phyloP scores from a whole-genome alignment of 2,329 filamentous ascomycete genomes.

The Lachnellula occidentalis region DNA sequence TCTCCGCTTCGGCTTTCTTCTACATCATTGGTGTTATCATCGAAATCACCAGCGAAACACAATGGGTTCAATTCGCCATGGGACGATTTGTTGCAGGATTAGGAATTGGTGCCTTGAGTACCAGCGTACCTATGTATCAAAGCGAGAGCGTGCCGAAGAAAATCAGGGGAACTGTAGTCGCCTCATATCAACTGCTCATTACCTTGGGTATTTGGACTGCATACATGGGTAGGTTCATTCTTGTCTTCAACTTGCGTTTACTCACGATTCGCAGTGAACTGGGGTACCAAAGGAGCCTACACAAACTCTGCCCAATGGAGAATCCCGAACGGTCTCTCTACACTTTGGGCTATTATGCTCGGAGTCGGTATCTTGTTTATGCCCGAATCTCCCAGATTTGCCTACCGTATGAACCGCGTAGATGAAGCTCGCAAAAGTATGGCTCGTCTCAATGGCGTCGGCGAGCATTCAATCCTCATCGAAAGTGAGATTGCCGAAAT shows the following conservation, averaged over 20 bases:
- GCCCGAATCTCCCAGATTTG: conserved; percentile 50
- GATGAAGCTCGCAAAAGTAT: conserved; percentile 46
- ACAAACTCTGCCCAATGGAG: conserved; percentile 51
- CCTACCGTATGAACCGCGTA: conserved; percentile 41
- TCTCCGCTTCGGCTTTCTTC: conserved; percentile 57
- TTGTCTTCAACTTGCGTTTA: conserved; percentile 11
- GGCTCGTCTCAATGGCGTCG: conserved; percentile 37
- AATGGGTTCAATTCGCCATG: conserved; percentile 60
- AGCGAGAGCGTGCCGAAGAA: conserved; percentile 59
- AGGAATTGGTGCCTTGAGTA: conserved; percentile 59
- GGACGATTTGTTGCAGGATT: conserved; percentile 62
- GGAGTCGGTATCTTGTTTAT: conserved; percentile 46
- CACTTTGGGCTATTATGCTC: conserved; percentile 49
- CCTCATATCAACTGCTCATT: conserved; percentile 64
- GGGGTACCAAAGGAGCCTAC: conserved; percentile 46
- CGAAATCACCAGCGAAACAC: conserved; percentile 50
- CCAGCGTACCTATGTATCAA: conserved; percentile 64
- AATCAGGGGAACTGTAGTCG: conserved; percentile 58
- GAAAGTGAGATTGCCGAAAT: conserved; percentile 48
- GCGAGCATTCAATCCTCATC: conserved; percentile 37
- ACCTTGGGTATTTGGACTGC: conserved; percentile 60
- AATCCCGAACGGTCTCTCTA: conserved; percentile 53
- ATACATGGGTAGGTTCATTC: conserved; percentile 39
- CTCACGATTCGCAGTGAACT: conserved; percentile 47
- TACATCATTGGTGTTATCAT: conserved; percentile 60